Conservation (phyloP, 306 rosid genomes). For the Crotalaria pallida region DNA sequence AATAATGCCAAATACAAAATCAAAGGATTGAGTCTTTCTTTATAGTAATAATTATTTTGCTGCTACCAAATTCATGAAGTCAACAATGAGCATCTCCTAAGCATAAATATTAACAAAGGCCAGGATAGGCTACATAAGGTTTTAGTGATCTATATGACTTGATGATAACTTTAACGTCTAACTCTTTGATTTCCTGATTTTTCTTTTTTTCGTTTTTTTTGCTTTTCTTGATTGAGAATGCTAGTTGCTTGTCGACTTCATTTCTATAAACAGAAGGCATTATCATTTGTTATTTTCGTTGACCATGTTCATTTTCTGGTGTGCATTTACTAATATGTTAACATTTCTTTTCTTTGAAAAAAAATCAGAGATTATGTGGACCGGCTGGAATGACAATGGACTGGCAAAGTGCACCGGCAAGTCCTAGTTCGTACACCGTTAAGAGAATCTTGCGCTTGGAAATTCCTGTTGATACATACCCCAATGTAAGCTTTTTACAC, state of each 20-base stretch:
- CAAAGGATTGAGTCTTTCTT: not conserved
- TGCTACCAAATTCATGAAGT: not conserved
- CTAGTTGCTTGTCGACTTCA: not conserved
- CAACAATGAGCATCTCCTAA: not conserved
- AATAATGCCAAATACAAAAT: not conserved
- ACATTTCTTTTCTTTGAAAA: conserved; percentile 16
- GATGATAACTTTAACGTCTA: not conserved
- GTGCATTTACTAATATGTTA: not conserved
- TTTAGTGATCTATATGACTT: not conserved
- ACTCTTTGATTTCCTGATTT: not conserved
- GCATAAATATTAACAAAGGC: not conserved
- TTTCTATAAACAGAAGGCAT: not conserved
- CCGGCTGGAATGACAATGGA: conserved; percentile 92
- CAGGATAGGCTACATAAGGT: not conserved
- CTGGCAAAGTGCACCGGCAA: conserved; percentile 98
- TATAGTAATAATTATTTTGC: not conserved
- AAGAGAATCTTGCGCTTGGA: conserved; percentile 93
- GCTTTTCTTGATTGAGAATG: conserved; percentile 6
- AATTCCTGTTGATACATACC: conserved; percentile 89
- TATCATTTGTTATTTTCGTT: not conserved
- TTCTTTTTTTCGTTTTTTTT: not conserved
- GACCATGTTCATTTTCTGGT: not conserved
- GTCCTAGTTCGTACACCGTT: conserved; percentile 90
- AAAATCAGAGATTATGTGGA: conserved; percentile 69
- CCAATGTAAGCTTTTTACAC: conserved; percentile 57